Evolutionary conservation across 805 yeast genomes (phyloP), one percentile per base, ranked within the genome.

Genomic region (Candida loeiensis): DNA sequence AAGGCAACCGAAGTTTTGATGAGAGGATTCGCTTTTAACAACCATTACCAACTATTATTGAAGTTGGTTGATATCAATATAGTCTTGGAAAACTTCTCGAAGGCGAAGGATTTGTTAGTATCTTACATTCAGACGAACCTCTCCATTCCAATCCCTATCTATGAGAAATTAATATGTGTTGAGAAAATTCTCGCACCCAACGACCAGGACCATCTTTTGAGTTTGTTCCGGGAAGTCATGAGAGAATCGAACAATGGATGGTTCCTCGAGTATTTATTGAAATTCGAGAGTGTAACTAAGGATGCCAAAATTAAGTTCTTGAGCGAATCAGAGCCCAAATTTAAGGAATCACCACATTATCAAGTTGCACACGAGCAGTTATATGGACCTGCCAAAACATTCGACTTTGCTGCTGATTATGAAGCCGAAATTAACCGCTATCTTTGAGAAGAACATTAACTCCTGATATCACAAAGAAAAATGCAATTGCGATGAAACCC

Each of bases 1-100:
- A 55, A 19, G 41, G 80, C 81, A 0, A 64, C 62, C 35, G 57
- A 59, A 11, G 41, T 72, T 1, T 47, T 79, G 6, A 41, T 58
- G 6, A 61, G 58, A 42, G 73, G 77, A 1, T 46, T 64, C 2
- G 51, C 56, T 15, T 31, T 52, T 2, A 53, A 58, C 12, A 58
- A 43, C 12, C 34, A 65, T 32, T 49, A 61, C 13, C 49, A 53
- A 16, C 40, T 73, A 3, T 51, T 69, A n/a, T 26, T 66, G 8
- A 65, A 73, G 31, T 51, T 79, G 22, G 53, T 68, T 6, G 78
- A 77, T 45, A 44, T 78, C 14, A 66, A 74, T 37, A 17, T 76
- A 0, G 50, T 63, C n/a, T 44, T 56, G 5, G 64, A 63, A 1
- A 63, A 73, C 36, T 44, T 56, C 24, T 31, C 58, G 2, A 51